Percentiles rank a stretch among this genome's conserved stretches.
These are phyloP conservation scores for Thielaviopsis cerberus DNA, from an alignment of 2,329 filamentous ascomycete genomes.

Conservation along the genomic window DNA sequence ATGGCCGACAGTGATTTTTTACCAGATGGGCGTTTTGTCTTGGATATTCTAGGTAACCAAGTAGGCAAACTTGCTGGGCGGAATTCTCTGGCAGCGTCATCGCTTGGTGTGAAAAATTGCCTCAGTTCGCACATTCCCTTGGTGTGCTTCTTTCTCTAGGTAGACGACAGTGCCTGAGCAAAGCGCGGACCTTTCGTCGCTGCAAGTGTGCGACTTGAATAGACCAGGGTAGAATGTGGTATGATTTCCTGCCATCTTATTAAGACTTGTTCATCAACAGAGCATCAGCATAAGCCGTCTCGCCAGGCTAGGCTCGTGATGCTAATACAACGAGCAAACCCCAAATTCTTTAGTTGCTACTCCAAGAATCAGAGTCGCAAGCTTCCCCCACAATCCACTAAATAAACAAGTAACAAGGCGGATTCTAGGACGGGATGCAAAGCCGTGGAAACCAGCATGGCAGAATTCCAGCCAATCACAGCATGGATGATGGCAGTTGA, in stretches of 20 bases:
- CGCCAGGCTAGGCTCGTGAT: neutral
- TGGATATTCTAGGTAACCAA: neutral
- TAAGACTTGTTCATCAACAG: neutral
- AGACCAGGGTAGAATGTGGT: neutral
- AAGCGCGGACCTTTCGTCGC: neutral
- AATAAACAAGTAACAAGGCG: neutral
- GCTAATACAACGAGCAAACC: neutral
- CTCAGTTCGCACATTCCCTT: neutral
- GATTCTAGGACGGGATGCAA: neutral
- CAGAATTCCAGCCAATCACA: constrained; percentile 4
- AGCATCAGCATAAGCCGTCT: neutral
- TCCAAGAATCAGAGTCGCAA: neutral
- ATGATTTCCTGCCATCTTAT: neutral
- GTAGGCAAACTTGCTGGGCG: neutral
- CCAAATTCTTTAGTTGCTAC: neutral
- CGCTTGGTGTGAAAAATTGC: neutral
- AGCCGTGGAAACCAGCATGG: neutral
- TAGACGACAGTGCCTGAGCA: neutral
- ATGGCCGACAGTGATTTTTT: neutral
- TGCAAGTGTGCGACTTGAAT: neutral
- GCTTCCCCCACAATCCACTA: neutral
- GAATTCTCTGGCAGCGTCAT: neutral
- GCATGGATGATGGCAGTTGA: constrained; percentile 1
- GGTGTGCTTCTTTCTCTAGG: neutral
- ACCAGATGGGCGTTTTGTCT: neutral